These are phyloP conservation scores for Candida jianshihensis DNA, from an alignment of 805 yeast genomes.

Conservation along the genomic window DNA sequence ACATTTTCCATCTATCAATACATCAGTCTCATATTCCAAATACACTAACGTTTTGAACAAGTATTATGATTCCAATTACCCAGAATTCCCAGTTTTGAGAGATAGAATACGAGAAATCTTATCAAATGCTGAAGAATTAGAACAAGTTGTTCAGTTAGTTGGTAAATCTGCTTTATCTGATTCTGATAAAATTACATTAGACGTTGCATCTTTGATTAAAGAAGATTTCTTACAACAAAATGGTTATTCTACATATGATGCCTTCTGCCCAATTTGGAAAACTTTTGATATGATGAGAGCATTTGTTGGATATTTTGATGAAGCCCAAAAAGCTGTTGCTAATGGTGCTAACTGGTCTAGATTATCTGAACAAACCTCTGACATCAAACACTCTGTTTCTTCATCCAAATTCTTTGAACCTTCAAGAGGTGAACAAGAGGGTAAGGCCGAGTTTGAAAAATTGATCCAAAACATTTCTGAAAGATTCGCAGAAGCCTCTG, in stretches of 20 bases:
- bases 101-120: constrained; percentile 89
- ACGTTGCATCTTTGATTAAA: constrained; percentile 84
- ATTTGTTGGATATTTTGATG: constrained; percentile 85
- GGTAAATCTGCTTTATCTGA: constrained; percentile 98
- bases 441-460: constrained; percentile 68
- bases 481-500: constrained; percentile 92
- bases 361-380: constrained; percentile 81
- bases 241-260: constrained; percentile 97
- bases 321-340: constrained; percentile 94
- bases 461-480: constrained; percentile 73
- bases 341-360: constrained; percentile 94
- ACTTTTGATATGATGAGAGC: constrained; percentile 97
- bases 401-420: constrained; percentile 97
- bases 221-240: constrained; percentile 99
- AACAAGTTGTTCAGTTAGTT: constrained; percentile 97
- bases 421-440: constrained; percentile 76
- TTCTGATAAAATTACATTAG: constrained; percentile 92
- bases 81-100: constrained; percentile 88
- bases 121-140: constrained; percentile 96
- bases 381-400: constrained; percentile 88
- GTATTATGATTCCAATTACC: constrained; percentile 78
- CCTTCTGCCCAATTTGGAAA: constrained; percentile 99
- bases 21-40: constrained; percentile 93
- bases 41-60: constrained; percentile 82
- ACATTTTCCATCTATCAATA: constrained; percentile 98